Percentiles rank a stretch among this genome's conserved stretches.
Conservation (phyloP, 371 early-diverging fungal genomes). For the Apophysomyces ossiformis region DNA sequence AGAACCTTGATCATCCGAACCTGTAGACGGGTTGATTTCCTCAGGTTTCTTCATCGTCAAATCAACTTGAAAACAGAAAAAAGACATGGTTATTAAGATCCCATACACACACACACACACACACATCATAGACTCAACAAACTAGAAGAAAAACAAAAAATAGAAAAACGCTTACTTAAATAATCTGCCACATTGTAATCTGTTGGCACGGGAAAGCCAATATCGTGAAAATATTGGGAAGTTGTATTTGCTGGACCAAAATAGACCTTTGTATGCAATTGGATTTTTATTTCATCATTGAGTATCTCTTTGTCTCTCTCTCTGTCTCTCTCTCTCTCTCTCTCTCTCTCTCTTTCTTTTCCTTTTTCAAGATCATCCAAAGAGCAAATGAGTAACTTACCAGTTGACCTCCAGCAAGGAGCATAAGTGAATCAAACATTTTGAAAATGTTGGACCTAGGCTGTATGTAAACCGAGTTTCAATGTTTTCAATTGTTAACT, state of each 20-base stretch:
- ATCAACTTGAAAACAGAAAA: constrained; percentile 34
- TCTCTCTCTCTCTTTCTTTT: constrained; percentile 6
- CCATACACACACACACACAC: too few relatives aligned
- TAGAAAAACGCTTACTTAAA: constrained; percentile 35
- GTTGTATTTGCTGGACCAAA: constrained; percentile 59
- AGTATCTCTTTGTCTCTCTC: background rate
- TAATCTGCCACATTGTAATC: constrained; percentile 88
- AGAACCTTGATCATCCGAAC: background rate
- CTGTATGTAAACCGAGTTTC: constrained; percentile 29
- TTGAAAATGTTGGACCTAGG: constrained; percentile 82
- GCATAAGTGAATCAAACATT: constrained; percentile 80
- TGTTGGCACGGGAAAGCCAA: constrained; percentile 72
- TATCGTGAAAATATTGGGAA: constrained; percentile 52
- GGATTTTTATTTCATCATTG: background rate
- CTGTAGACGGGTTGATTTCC: constrained; percentile 6
- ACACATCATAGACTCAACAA: too few relatives aligned
- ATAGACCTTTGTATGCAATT: constrained; percentile 41
- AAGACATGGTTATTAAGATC: constrained; percentile 5
- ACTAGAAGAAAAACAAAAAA: background rate
- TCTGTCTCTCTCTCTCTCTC: background rate
- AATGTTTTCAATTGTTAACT: too few relatives aligned
- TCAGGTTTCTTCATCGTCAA: constrained; percentile 50
- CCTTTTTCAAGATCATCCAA: background rate
- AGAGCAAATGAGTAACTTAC: constrained; percentile 28
- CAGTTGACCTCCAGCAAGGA: constrained; percentile 73